These are phyloP conservation scores for Calcarisporium arbuscula DNA, from an alignment of 2,329 filamentous ascomycete genomes.

Conservation along the genomic window DNA sequence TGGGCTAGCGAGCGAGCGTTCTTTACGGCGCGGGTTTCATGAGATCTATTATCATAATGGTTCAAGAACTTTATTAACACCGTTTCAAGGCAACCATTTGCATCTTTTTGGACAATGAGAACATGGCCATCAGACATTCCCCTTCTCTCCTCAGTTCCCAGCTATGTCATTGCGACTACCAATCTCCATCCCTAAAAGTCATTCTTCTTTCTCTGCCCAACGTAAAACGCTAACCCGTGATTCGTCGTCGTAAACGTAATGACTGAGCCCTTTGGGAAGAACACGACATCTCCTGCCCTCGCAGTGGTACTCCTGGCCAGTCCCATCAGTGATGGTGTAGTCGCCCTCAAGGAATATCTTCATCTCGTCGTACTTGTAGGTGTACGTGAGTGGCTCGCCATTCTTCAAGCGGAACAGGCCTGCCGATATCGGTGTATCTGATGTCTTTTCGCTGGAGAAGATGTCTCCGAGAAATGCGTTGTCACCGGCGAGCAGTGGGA, in stretches of 20 bases:
- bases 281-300: conserved; percentile 59
- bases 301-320: conserved; percentile 54
- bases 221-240: conserved; percentile 56
- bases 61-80: no score
- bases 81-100: no score
- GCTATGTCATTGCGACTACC: no score
- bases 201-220: conserved; percentile 32
- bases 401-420: conserved; percentile 63
- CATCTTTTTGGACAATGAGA: no score
- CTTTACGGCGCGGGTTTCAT: no score
- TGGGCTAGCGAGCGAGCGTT: no score
- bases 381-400: conserved; percentile 63
- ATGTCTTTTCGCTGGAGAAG: conserved; percentile 46
- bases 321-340: conserved; percentile 58
- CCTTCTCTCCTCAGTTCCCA: no score
- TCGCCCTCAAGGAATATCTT: conserved; percentile 66
- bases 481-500: conserved; percentile 59
- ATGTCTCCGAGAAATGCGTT: conserved; percentile 64
- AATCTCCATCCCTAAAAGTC: conserved; percentile 19
- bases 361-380: conserved; percentile 67
- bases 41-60: no score
- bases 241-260: conserved; percentile 60
- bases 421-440: conserved; percentile 51
- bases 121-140: no score
- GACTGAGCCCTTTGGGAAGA: conserved; percentile 59